Evolutionary conservation across 352 stramenopile species (phyloP).

Genomic region (Nothophytophthora sp.): DNA sequence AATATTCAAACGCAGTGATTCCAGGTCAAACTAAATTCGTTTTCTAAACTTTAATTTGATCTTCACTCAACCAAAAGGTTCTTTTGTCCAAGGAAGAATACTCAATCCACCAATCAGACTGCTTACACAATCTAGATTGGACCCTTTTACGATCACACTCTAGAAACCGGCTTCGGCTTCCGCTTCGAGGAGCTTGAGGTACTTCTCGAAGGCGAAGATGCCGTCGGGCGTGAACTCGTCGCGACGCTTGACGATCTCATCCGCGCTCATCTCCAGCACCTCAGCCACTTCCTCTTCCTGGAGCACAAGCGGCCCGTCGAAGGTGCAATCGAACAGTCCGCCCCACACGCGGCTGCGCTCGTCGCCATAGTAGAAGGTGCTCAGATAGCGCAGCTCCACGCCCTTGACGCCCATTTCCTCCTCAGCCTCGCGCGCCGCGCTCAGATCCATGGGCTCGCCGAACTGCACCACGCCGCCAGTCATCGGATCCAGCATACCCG

Average conservation of each 20-base stretch:
- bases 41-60: too few relatives aligned
- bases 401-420: constrained; percentile 85
- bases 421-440: constrained; percentile 67
- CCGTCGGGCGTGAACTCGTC: constrained; percentile 81
- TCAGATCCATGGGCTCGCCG: constrained; percentile 69
- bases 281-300: constrained; percentile 82
- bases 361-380: constrained; percentile 74
- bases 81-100: too few relatives aligned
- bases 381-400: constrained; percentile 53
- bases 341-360: constrained; percentile 69
- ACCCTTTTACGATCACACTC: too few relatives aligned
- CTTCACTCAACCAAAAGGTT: too few relatives aligned
- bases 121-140: too few relatives aligned
- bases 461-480: constrained; percentile 81
- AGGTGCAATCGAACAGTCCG: constrained; percentile 77
- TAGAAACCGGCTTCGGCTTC: too few relatives aligned
- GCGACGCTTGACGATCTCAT: constrained; percentile 65
- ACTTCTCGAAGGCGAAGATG: constrained; percentile 79
- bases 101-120: too few relatives aligned
- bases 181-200: constrained; percentile 34
- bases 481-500: constrained; percentile 82
- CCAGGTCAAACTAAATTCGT: too few relatives aligned
- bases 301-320: constrained; percentile 59
- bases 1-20: not conserved
- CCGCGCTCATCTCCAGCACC: constrained; percentile 67